phyloP scores from a whole-genome alignment of 768 basidiomycete species.

The Rhizopogon roseolus region DNA sequence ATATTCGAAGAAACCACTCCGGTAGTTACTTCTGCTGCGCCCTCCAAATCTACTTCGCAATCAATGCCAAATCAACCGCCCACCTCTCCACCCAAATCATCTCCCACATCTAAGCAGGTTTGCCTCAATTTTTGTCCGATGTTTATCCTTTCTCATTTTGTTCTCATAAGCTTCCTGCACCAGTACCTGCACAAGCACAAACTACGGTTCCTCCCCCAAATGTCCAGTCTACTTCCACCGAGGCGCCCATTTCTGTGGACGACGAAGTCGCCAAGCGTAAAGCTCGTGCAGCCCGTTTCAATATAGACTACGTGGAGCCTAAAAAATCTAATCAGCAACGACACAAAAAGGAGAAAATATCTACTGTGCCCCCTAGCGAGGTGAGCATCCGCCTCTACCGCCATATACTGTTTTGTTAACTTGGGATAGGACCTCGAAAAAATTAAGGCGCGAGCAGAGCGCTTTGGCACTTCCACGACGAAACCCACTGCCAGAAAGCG shows the following conservation, averaged over 20 bases:
- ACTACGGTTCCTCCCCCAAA: background rate
- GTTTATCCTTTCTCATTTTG: background rate
- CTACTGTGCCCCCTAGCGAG: conserved; percentile 22
- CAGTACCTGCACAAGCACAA: background rate
- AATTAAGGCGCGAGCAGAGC: conserved; percentile 46
- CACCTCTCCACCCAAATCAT: background rate
- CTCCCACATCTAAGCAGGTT: conserved; percentile 1
- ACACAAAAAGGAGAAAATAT: conserved; percentile 8
- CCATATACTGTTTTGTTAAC: background rate
- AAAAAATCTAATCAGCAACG: conserved; percentile 22
- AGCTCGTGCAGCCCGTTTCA: conserved; percentile 65
- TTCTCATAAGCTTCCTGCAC: conserved; percentile 4
- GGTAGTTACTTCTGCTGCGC: conserved; percentile 4
- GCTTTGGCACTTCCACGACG: conserved; percentile 41
- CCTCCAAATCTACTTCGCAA: background rate
- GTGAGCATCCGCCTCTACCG: no score
- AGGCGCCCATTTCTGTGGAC: conserved; percentile 24
- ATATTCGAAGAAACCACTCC: conserved; percentile 25
- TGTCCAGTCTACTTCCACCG: background rate
- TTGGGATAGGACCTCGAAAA: conserved; percentile 41
- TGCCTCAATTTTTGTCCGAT: background rate
- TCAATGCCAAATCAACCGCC: conserved; percentile 2
- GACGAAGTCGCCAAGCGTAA: conserved; percentile 53
- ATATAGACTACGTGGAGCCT: conserved; percentile 54
- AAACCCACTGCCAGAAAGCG: conserved; percentile 23